A percentile compares a stretch with the other conserved stretches of the same genome.
Evolutionary conservation across 2,329 filamentous ascomycete genomes (phyloP).

Genomic region (Chrysoporthe deuterocubensis): DNA sequence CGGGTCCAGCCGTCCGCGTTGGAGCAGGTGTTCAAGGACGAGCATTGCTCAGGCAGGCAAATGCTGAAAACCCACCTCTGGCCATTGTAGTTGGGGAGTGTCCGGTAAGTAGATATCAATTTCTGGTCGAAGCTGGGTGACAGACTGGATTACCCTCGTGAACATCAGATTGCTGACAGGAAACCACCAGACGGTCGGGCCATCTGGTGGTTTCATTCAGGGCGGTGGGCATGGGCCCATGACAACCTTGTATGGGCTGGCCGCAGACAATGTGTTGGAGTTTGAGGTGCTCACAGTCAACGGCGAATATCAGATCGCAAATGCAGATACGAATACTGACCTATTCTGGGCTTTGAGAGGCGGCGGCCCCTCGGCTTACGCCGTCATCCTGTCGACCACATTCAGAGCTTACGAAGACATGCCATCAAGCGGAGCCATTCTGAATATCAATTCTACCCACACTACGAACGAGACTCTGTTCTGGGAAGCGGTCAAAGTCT

Average conservation of each 20-base stretch:
- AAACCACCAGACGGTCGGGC: conserved; percentile 49
- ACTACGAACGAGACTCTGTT: conserved; percentile 46
- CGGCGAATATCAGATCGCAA: conserved; percentile 48
- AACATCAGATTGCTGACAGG: not conserved
- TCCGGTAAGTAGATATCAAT: not conserved
- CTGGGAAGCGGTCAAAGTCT: conserved; percentile 44
- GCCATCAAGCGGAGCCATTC: conserved; percentile 46
- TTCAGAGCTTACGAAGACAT: conserved; percentile 56
- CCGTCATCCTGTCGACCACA: conserved; percentile 51
- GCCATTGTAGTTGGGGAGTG: not conserved
- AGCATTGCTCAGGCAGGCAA: not conserved
- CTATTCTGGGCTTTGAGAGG: conserved; percentile 62
- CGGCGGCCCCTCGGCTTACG: conserved; percentile 57
- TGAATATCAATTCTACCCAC: conserved; percentile 43
- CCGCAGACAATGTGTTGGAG: conserved; percentile 15
- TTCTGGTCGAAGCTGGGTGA: not conserved
- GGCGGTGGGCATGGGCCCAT: conserved; percentile 61
- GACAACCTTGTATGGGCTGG: conserved; percentile 38
- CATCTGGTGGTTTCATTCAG: conserved; percentile 64
- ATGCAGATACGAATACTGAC: conserved; percentile 48
- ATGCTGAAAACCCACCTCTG: not conserved
- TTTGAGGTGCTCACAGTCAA: conserved; percentile 43
- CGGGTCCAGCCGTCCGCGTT: not conserved
- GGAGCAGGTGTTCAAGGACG: not conserved
- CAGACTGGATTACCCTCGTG: no score